Base-by-base conservation (phyloP, 495 filamentous ascomycete species). In the Trichoderma parareesei region DNA sequence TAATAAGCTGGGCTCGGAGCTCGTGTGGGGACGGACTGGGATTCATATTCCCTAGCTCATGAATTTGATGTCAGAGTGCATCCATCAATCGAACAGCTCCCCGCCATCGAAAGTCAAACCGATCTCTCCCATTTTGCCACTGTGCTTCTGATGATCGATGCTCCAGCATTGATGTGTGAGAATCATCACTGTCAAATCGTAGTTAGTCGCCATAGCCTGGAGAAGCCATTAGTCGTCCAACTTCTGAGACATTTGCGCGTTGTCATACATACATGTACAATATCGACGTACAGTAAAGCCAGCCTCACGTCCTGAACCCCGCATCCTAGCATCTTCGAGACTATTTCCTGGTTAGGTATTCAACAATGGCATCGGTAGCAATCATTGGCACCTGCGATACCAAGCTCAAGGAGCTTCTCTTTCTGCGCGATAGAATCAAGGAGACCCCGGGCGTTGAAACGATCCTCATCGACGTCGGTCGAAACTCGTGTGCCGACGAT, bases 311-410 rank as follows among this genome's bases (percentile, higher is more conserved):
- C 27, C 27, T 27, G 27, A 27, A 41, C 40, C 40, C 40, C 40
- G 40, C 40, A 7, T 41, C 40, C 11, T 3, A 1, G 6, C 40
- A 7, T 41, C 40, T 41, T 41, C 40, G n/a, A n/a, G n/a, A n/a
- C n/a, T n/a, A n/a, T n/a, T n/a, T n/a, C n/a, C n/a, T n/a, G n/a
- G n/a, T n/a, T n/a, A n/a, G n/a, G n/a, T n/a, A n/a, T 41, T 41
- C 40, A 41, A 41, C 42, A 38, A 77, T 77, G 74, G 67, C 70
- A 7, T 77, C 75, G n/a, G 78, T 90, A 46, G 74, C 82, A 64
- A 72, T 89, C 35, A 70, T 90, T 41, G 88, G 88, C 62, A 90
- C 87, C 13, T 84, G 82, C 71, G 88, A 90, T 71, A 88, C 87
- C 60, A 90, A 90, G 68, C 79, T 85, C 11, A 42, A 74, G 5